Evolutionary conservation across 768 basidiomycete genomes (phyloP).

Genomic region (Russula ochroleuca): DNA sequence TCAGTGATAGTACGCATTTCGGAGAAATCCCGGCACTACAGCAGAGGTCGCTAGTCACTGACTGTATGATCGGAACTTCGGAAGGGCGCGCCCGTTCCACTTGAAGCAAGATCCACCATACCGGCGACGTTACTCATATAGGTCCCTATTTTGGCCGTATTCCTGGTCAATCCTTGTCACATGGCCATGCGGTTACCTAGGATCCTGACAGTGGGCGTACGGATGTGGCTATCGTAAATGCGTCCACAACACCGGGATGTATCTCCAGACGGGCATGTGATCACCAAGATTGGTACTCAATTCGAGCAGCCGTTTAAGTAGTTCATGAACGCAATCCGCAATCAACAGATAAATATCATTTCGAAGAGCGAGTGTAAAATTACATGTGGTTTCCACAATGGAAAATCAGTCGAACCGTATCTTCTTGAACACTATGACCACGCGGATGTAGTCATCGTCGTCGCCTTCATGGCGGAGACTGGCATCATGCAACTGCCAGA

Average conservation of each 20-base stretch:
- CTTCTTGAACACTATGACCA: not conserved
- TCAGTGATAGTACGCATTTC: not conserved
- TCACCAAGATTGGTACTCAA: not conserved
- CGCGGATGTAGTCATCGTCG: not conserved
- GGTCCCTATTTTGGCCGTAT: too few species aligned
- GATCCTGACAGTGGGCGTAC: not conserved
- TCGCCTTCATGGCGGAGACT: not conserved
- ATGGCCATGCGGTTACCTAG: not conserved
- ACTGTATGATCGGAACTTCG: constrained; percentile 3
- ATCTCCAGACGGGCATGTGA: not conserved
- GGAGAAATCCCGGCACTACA: not conserved
- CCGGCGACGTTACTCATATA: too few species aligned
- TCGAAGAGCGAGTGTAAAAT: not conserved
- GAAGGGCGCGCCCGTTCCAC: not conserved
- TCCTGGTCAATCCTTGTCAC: not conserved
- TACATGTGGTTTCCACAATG: not conserved
- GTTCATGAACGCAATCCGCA: not conserved
- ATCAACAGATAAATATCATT: not conserved
- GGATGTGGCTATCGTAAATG: too few species aligned
- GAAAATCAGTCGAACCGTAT: not conserved
- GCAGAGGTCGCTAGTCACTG: not conserved
- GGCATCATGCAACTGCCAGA: not conserved
- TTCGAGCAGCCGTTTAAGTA: not conserved
- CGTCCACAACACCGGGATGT: not conserved
- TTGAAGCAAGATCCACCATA: too few species aligned